These are phyloP conservation scores for Amoebophrya sp. DNA, from an alignment of 169 alveolate species.

Conservation along the genomic window DNA sequence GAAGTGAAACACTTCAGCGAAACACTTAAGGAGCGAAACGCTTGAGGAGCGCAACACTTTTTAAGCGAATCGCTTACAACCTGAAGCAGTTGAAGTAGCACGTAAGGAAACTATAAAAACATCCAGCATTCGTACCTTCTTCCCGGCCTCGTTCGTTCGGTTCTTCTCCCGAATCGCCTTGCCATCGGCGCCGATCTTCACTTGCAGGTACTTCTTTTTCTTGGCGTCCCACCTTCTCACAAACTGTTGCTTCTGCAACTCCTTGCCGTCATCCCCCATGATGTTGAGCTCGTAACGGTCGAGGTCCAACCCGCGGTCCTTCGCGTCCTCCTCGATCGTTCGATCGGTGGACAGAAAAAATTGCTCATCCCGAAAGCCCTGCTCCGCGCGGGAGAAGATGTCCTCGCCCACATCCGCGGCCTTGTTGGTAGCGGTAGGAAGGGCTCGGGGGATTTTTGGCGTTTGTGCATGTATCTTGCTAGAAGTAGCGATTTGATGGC, in stretches of 20 bases:
- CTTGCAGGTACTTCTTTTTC: neutral
- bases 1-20: too few species aligned
- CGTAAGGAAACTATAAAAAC: too few species aligned
- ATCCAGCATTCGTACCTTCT: neutral
- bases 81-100: too few species aligned
- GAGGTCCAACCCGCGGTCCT: neutral
- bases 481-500: too few species aligned
- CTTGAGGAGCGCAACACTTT: too few species aligned
- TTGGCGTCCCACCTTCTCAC: slow-evolving; percentile 19
- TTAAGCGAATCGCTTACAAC: too few species aligned
- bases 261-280: neutral
- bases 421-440: too few species aligned
- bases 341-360: neutral
- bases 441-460: too few species aligned
- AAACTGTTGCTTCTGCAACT: neutral
- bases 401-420: neutral
- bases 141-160: neutral
- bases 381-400: neutral
- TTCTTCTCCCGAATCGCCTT: neutral
- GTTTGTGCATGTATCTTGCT: too few species aligned
- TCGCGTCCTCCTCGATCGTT: neutral
- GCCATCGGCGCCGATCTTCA: neutral
- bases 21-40: too few species aligned
- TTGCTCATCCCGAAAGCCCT: neutral
- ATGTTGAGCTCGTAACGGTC: neutral